Base-by-base conservation (phyloP, 2,329 filamentous ascomycete species). In the Phyllosticta capitalensis region DNA sequence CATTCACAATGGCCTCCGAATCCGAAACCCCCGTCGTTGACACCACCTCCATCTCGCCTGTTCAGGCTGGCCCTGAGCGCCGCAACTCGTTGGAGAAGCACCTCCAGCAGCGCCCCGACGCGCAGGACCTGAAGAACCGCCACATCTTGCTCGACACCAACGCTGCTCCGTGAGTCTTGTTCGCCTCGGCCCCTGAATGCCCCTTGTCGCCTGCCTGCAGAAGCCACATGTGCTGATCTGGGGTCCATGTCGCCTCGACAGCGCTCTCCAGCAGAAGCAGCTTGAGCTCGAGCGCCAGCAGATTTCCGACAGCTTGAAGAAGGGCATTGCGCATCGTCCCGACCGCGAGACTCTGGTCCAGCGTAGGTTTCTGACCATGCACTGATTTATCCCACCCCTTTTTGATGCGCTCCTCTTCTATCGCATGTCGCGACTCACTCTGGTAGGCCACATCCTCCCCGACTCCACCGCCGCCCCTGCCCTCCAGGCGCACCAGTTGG, bases 401-500 rank as follows among this genome's bases (percentile, higher is more conserved):
- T 48, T 52, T 49, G 22, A 21, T 21, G 30, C 58, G 20, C 49
- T 30, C 33, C 54, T 49, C 19, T n/a, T 30, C 10, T 21, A n/a
- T 52, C 9, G 19, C 20, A 51, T 30, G 38, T 45, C 38, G 38
- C 38, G 38, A 45, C 38, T 63, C 20, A 58, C n/a, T 58, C 38
- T 33, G 3, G 58, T 66, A 92, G 89, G 86, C 66, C 95, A 96
- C 75, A 96, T 96, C 71, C 85, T 96, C 24, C 89, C 89, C 24
- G 84, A 85, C 59, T 88, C 88, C 30, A 87, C 75, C 56, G 90
- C 88, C 19, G 90, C 91, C 0, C 91, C 92, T 0, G 82, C 87
- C 2, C 78, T 96, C 58, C 85, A 87, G 69, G 90, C 87, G 59
- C 84, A 90, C 63, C 90, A 94, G 73, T 87, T 83, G 69, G 89